Percentiles rank a stretch among this genome's conserved stretches.
These are phyloP conservation scores for Lindgomyces ingoldianus DNA, from an alignment of 495 filamentous ascomycete genomes.

Conservation along the genomic window DNA sequence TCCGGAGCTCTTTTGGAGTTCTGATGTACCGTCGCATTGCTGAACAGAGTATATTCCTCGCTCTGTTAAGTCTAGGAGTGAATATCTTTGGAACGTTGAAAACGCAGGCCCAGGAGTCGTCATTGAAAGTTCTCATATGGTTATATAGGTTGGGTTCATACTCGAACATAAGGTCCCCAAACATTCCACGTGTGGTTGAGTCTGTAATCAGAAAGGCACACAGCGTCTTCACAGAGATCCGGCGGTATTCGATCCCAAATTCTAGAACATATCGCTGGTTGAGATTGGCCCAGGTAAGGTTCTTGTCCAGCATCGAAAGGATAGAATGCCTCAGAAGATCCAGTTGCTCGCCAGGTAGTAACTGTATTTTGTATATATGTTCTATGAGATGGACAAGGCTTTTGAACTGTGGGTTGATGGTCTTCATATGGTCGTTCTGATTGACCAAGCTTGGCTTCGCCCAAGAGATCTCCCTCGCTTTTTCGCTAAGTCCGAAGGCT, in stretches of 20 bases:
- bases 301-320: neutral
- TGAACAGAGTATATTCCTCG: neutral
- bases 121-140: neutral
- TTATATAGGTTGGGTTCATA: neutral
- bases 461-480: neutral
- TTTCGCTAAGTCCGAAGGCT: neutral
- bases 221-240: neutral
- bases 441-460: neutral
- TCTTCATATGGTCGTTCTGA: neutral
- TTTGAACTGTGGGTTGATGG: neutral
- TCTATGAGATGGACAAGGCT: constrained; percentile 4
- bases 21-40: neutral
- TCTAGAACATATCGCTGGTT: neutral
- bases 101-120: neutral
- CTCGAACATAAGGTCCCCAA: neutral
- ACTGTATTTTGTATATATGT: constrained; percentile 4
- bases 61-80: neutral
- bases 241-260: neutral
- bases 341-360: constrained; percentile 6
- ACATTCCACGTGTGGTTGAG: constrained; percentile 5
- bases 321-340: neutral
- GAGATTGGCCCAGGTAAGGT: neutral
- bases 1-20: neutral
- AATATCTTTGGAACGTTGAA: constrained; percentile 1
- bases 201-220: neutral